Evolutionary conservation across 176 grass and related monocot species (phyloP).

Genomic region (Oryza glaberrima): DNA sequence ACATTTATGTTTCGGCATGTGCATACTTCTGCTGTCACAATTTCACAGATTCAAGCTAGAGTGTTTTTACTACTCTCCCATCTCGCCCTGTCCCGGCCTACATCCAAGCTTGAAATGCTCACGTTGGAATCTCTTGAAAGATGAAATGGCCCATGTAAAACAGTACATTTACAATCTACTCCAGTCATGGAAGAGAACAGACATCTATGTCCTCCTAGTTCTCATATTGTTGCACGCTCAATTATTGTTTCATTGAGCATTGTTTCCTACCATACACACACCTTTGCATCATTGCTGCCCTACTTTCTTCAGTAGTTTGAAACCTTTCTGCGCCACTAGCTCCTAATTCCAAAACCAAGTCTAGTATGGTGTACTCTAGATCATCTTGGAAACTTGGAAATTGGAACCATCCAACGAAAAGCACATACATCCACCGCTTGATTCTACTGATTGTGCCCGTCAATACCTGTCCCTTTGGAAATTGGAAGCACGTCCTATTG

Average conservation of each 20-base stretch:
- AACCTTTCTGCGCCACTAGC: background rate
- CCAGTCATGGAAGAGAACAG: background rate
- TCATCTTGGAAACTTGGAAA: background rate
- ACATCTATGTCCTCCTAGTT: background rate
- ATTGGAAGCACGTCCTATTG: background rate
- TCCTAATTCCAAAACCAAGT: background rate
- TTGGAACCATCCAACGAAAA: background rate
- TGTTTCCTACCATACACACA: background rate
- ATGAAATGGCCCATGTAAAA: too few relatives aligned
- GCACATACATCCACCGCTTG: background rate
- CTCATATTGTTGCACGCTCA: background rate
- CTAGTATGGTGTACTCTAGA: background rate
- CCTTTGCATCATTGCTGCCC: background rate
- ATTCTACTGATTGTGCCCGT: background rate
- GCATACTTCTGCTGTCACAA: background rate
- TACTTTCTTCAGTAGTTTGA: background rate
- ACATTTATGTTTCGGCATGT: background rate
- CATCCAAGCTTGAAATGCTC: background rate
- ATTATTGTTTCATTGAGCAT: background rate
- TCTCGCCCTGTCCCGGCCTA: background rate
- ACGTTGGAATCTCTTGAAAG: background rate
- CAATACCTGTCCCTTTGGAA: background rate
- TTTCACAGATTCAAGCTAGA: background rate
- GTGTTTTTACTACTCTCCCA: background rate
- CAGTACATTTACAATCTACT: background rate